Evolutionary conservation across 2,329 filamentous ascomycete species (phyloP), one percentile per base, ranked within the genome.

Genomic region (Waltergamsia citrina): DNA sequence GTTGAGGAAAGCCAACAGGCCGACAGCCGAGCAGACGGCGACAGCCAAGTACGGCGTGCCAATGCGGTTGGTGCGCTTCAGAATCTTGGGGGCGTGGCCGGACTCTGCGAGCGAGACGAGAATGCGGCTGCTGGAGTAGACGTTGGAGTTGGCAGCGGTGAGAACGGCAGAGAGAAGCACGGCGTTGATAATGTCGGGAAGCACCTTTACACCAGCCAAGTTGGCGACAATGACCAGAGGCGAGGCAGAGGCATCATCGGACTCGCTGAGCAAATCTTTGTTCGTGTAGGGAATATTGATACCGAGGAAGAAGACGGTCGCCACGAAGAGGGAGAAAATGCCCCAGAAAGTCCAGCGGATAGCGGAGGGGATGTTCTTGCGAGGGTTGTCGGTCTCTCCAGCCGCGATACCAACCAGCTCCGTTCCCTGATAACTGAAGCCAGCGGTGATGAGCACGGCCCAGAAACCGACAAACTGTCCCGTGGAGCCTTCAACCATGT

Each of bases 371-470:
- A 90, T 79, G 12, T 73, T 78, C 57, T 78, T 81, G 44, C 72
- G 69, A 6, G 83, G 84, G 50, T 86, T 76, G 31, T 72, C 70
- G 7, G 80, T 81, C 60, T 90, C 84, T 39, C 81, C 83, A 5
- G 83, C 83, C n/a, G 79, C 81, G 31, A 90, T 75, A 41, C 78
- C 83, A 7, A 86, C 81, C 12, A 86, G 69, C 57, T 88, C 84
- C 3, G 81, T 75, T 27, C 83, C 83, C 53, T 81, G 78, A 56
- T 74, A 84, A 15, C 72, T 72, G 52, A 84, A 81, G n/a, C 71
- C 74, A 16, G 79, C 79, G 34, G 75, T 76, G 42, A 83, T 71
- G 26, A 84, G 60, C 12, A 38, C 36, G 21, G 74, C 67, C 75
- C 78, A 82, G 60, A 83, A 82, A 9, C 74, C 77, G 33, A 81